Evolutionary conservation across 75 land plant species (phyloP), one percentile per base, ranked within the genome.

Genomic region (Isoetes taiwanensis): DNA sequence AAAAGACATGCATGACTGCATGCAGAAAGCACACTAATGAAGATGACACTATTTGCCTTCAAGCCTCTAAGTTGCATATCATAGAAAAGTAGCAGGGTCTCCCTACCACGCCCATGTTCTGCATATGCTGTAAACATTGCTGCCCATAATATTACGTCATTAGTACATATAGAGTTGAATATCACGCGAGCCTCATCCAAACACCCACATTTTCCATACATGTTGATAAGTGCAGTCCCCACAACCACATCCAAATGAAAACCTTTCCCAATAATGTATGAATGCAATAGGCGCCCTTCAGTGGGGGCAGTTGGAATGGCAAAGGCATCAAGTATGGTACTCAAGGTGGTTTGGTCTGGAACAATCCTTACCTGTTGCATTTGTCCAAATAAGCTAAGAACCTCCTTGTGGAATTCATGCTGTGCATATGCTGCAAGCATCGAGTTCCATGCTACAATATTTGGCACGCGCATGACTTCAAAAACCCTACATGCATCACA

Each of bases 201-300:
- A 28, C 53, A 41, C 19, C 41, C 63, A 50, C 77, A 70, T 38
- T 69, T 74, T 10, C 65, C 56, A 35, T 78, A 78, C 80, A 74
- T 70, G 61, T 58, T 67, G 41, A 73, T 30, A 60, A 78, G 39
- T 0, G 70, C 37, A 19, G 73, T 78, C 9, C 52, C 69, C 10
- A 74, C 57, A 59, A 65, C 59, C 24, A 58, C 54, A 70, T 74
- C 38, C 21, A 56, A 43, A 25, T 64, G 42, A 12, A 54, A 26
- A 19, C 68, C 77, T 54, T 39, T 56, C 33, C 65, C 61, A 29
- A 75, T 64, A 6, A 63, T 64, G 57, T 72, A 57, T 1, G 38
- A 64, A 69, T 77, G 41, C 67, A 73, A 0, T 65, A 64, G 28
- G 73, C 52, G 28, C 57, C 70, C 34, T 73, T 65, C 39, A 57